Base-by-base conservation (phyloP, 768 basidiomycete species). In the Phanerochaete sordida region DNA sequence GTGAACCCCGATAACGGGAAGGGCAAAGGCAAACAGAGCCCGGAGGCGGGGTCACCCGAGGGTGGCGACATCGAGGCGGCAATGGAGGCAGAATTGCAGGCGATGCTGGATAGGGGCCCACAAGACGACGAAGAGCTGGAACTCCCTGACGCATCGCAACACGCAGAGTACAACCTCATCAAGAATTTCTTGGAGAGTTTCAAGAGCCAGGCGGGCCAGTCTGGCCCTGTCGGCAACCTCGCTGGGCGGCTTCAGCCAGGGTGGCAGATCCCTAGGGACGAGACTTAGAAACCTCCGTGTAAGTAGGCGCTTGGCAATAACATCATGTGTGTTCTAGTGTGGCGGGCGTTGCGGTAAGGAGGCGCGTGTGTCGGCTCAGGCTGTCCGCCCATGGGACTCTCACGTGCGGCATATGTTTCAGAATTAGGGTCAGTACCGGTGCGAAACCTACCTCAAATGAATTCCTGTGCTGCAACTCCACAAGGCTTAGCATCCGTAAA, bases 171-270 rank as follows among this genome's bases (percentile, higher is more conserved):
- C 73, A 87, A 87, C 65, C 75, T 98, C 67, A 96, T 98, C 77
- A 96, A 93, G 75, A 96, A 97, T 72, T 95, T 99, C 73, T 74
- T 98, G 72, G 94, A 97, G 76, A 96, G 94, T 73, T 98, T 93
- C 79, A 93, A 92, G 70, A 88, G 87, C 63, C 97, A 99, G 69
- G 90, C 71, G 8, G 97, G 97, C 24, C 73, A 91, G 52, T 85
- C 91, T 26, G 97, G 97, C 0, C 97, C 95, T 24, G 95, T 97
- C 15, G 82, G 95, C 56, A 97, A 88, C 69, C 76, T 99, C 47
- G 91, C 88, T 44, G 93, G 97, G 43, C 79, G 94, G 64, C 70
- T 99, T 62, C 85, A 91, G 57, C 84, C 86, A 47, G 88, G 81
- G 0, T 91, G 91, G 80, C 67, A 79, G 44, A 72, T 94, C 37